A percentile compares a stretch with the other conserved stretches of the same genome.
phyloP scores from a whole-genome alignment of 352 stramenopile species.

The Sclerospora graminicola region DNA sequence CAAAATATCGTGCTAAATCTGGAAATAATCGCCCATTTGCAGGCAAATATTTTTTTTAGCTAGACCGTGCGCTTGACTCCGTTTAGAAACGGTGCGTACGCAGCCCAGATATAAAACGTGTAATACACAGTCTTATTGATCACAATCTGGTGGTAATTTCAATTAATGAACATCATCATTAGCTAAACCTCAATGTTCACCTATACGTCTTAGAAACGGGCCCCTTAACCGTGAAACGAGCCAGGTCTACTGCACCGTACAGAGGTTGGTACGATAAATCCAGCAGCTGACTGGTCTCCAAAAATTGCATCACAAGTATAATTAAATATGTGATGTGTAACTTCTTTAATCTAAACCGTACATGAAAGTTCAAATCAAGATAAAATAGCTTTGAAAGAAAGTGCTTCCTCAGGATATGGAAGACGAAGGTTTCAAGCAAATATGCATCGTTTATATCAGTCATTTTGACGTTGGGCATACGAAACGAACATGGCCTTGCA shows the following conservation, averaged over 20 bases:
- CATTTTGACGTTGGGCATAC: slow-evolving; percentile 81
- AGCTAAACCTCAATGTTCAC: slow-evolving; percentile 5
- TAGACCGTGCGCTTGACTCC: slow-evolving; percentile 74
- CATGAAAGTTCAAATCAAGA: slow-evolving; percentile 90
- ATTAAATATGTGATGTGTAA: too few species aligned
- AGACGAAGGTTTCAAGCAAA: slow-evolving; percentile 87
- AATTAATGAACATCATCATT: slow-evolving; percentile 5
- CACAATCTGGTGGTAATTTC: slow-evolving; percentile 87
- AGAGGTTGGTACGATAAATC: too few species aligned
- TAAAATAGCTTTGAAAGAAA: slow-evolving; percentile 83
- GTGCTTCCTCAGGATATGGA: slow-evolving; percentile 83
- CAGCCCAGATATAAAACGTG: slow-evolving; percentile 96
- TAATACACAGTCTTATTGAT: slow-evolving; percentile 99
- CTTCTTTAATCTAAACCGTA: too few species aligned
- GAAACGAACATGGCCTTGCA: slow-evolving; percentile 97
- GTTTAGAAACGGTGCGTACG: slow-evolving; percentile 84
- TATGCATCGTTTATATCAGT: slow-evolving; percentile 99
- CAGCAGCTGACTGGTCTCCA: too few species aligned
- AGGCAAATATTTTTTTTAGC: slow-evolving; percentile 92
- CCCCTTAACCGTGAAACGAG: slow-evolving; percentile 92
- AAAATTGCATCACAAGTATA: too few species aligned
- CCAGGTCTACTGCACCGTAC: too few species aligned
- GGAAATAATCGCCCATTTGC: slow-evolving; percentile 98
- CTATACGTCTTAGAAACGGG: slow-evolving; percentile 27
- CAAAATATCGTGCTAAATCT: slow-evolving; percentile 98